phyloP scores from a whole-genome alignment of 2,329 filamentous ascomycete species.

The Fusarium compactum region DNA sequence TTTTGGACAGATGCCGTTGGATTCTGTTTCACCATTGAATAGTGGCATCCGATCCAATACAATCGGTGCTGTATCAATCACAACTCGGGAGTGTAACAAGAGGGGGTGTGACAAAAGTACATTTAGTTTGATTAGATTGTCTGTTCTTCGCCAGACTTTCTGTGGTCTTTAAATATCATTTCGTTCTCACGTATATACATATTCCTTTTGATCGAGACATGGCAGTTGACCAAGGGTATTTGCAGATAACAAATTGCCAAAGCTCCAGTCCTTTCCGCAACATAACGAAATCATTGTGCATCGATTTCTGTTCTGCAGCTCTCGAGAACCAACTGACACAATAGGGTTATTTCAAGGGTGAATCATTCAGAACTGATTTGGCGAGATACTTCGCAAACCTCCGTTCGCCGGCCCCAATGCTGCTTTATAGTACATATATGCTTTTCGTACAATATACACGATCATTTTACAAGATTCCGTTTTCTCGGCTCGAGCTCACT shows the following conservation, averaged over 20 bases:
- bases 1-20: slow-evolving; percentile 12
- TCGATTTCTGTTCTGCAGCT: background rate
- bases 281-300: background rate
- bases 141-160: background rate
- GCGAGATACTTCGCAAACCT: slow-evolving; percentile 40
- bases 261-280: background rate
- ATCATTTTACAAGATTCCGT: slow-evolving; percentile 40
- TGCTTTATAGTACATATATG: slow-evolving; percentile 47
- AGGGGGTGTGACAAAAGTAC: background rate
- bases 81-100: background rate
- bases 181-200: background rate
- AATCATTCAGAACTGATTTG: slow-evolving; percentile 32
- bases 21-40: slow-evolving; percentile 7
- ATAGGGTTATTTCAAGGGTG: background rate
- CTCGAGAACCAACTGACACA: background rate
- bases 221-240: background rate
- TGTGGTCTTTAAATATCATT: background rate
- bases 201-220: background rate
- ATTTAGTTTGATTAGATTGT: background rate
- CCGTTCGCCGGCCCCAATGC: slow-evolving; percentile 43
- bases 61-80: background rate
- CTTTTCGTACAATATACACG: slow-evolving; percentile 48
- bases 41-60: background rate
- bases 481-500: slow-evolving; percentile 5
- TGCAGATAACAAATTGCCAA: background rate